A percentile compares a stretch with the other conserved stretches of the same genome.
Evolutionary conservation across 768 basidiomycete species (phyloP).

Genomic region (Amanita phalloides): DNA sequence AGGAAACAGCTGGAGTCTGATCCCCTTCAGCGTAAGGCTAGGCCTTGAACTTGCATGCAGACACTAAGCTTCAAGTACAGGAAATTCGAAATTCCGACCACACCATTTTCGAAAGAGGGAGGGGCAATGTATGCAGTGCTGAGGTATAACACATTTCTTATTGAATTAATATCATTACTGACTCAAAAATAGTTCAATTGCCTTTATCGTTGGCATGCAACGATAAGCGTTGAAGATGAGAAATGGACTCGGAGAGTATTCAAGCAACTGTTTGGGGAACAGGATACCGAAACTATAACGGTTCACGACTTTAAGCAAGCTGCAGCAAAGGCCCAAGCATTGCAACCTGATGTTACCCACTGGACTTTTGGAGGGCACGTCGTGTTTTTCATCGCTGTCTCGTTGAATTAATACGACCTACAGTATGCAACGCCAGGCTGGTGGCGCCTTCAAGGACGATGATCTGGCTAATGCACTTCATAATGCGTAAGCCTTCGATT

Average conservation of each 20-base stretch:
- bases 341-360: constrained; percentile 35
- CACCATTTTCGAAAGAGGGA: constrained; percentile 63
- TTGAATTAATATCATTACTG: neutral
- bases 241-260: constrained; percentile 51
- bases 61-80: constrained; percentile 17
- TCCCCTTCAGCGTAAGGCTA: constrained; percentile 52
- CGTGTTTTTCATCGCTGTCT: neutral
- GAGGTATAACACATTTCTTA: constrained; percentile 37
- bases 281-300: constrained; percentile 34
- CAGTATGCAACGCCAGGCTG: constrained; percentile 44
- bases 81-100: constrained; percentile 60
- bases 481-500: constrained; percentile 40
- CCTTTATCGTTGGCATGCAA: constrained; percentile 79
- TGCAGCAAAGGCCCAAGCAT: constrained; percentile 24
- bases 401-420: neutral
- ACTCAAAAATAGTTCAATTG: constrained; percentile 56
- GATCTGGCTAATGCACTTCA: constrained; percentile 61
- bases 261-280: constrained; percentile 39
- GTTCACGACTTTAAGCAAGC: constrained; percentile 40
- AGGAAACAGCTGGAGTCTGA: constrained; percentile 69
- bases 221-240: constrained; percentile 63
- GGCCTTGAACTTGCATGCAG: neutral
- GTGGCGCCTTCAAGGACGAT: constrained; percentile 57
- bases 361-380: constrained; percentile 64
- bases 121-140: constrained; percentile 74